Evolutionary conservation across 768 basidiomycete species (phyloP), one percentile per base, ranked within the genome.

Genomic region (Panaeolus cyanescens): DNA sequence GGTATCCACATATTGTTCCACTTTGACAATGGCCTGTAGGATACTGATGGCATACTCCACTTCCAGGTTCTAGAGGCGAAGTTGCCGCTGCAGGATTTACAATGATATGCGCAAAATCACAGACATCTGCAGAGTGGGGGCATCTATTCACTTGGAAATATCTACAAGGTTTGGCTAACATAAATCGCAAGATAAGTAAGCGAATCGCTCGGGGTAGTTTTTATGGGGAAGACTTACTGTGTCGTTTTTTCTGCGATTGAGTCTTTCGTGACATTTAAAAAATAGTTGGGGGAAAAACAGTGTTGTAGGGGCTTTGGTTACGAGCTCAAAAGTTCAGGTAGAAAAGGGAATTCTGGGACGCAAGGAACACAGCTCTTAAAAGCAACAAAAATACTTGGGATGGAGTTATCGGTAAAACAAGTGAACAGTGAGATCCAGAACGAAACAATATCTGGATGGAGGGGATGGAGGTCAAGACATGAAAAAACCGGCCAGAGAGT

Each of bases 111-210:
- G 77, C 75, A 66, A 83, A 82, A 63, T 82, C 79, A 68, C 82
- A 83, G 25, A 76, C 77, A 32, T 79, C 77, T 32, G 76, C 75
- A n/a, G 80, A 67, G 56, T 77, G 71, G 13, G 79, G 76, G 64
- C 81, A 83, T 60, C 66, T 75, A 50, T 71, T 73, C 15, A 72
- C 62, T 67, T 82, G 81, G 60, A 77, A 83, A 67, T 74, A 83
- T 68, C 75, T 79, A 70, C 82, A 83, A 22, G 81, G 82, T 69
- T 82, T 83, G 22, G 81, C 82, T 83, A 65, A 19, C 19, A 30
- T 58, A 19, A 54, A 32, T 25, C 25, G 37, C 33, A n/a, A 64
- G 56, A 56, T 31, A 50, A 42, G 56, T 36, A 50, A 32, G 40
- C 45, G 56, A 32, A 58, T n/a, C n/a, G n/a, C 55, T 42, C 17